These are phyloP conservation scores for Mycena vulgaris DNA, from an alignment of 768 basidiomycete species.

Conservation along the genomic window DNA sequence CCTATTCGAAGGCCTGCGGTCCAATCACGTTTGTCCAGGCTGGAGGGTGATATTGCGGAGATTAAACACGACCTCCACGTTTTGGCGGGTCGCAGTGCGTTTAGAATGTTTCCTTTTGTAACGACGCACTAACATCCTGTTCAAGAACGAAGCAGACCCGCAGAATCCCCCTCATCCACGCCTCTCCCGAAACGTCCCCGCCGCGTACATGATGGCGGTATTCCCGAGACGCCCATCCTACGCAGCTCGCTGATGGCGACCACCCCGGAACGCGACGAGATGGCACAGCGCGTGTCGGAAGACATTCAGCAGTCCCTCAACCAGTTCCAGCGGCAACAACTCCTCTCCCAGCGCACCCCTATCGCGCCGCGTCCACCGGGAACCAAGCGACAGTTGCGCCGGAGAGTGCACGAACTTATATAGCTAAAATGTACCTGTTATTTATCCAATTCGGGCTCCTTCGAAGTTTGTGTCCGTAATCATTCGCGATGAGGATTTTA, in stretches of 20 bases:
- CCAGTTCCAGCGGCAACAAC: not conserved
- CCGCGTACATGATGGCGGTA: not conserved
- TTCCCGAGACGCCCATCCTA: not conserved
- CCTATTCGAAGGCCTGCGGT: not conserved
- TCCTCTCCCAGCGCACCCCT: not conserved
- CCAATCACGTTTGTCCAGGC: not conserved
- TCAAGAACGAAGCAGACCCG: not conserved
- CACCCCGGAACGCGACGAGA: not conserved
- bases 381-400: not conserved
- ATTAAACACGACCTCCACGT: conserved; percentile 6
- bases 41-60: conserved; percentile 7
- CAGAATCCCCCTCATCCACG: not conserved
- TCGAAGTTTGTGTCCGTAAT: no score
- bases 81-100: not conserved
- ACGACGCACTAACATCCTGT: not conserved
- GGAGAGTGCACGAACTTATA: not conserved
- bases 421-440: not conserved
- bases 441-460: no score
- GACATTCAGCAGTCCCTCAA: not conserved
- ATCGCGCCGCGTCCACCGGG: not conserved
- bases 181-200: not conserved
- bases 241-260: conserved; percentile 3
- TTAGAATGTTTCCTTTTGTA: not conserved
- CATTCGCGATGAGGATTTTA: not conserved
- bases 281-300: not conserved